Evolutionary conservation across 2,329 filamentous ascomycete species (phyloP).

Genomic region (Penicillium freii): DNA sequence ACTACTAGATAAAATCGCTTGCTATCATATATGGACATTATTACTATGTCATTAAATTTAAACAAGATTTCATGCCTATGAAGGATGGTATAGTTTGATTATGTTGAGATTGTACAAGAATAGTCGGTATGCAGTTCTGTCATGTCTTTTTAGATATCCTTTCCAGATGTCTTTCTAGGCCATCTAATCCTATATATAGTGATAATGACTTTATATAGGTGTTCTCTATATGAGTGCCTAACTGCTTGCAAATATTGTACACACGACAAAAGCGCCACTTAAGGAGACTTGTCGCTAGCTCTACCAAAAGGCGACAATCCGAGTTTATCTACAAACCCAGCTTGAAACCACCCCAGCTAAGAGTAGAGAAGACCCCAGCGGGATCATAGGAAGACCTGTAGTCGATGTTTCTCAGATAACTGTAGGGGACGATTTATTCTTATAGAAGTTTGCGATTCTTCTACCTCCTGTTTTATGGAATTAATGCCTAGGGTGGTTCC

Average conservation of each 20-base stretch:
- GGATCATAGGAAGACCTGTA: constrained; percentile 35
- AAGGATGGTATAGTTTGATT: neutral
- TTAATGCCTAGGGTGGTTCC: neutral
- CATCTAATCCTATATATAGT: no score
- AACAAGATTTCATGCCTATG: no score
- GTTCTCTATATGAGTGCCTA: no score
- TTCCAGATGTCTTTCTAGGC: no score
- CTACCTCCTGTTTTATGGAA: neutral
- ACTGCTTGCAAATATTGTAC: neutral
- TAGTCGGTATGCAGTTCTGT: no score
- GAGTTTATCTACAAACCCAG: constrained; percentile 4
- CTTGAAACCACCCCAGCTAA: constrained; percentile 42
- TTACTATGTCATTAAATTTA: neutral
- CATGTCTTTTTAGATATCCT: no score
- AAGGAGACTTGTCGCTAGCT: neutral
- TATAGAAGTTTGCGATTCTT: neutral
- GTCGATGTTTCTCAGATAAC: neutral
- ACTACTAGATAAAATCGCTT: no score
- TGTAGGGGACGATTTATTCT: neutral
- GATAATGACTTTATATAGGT: no score
- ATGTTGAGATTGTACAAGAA: neutral
- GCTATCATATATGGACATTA: no score
- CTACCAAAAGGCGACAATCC: neutral
- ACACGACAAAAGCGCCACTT: neutral
- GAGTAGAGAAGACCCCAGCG: constrained; percentile 27